These are phyloP conservation scores for Podospora pseudopauciseta DNA, from an alignment of 495 filamentous ascomycete genomes.

Conservation along the genomic window DNA sequence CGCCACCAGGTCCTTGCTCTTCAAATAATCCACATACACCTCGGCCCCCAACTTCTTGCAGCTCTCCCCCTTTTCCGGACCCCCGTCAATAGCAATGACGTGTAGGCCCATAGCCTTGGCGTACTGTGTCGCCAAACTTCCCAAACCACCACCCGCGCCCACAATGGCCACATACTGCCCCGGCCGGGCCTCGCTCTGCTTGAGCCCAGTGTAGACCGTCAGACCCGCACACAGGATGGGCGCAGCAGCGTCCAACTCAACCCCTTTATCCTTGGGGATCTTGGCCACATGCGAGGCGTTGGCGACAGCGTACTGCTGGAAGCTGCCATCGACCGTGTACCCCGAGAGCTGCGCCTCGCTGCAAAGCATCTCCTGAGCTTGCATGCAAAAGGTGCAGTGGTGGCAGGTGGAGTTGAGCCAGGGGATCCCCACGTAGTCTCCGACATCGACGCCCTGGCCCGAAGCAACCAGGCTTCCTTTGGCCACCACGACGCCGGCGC, in stretches of 20 bases:
- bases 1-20: constrained; percentile 66
- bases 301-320: constrained; percentile 83
- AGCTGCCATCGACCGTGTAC: constrained; percentile 84
- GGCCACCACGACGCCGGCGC: constrained; percentile 77
- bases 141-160: constrained; percentile 79
- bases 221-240: constrained; percentile 84
- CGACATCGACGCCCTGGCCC: constrained; percentile 58
- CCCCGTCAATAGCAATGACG: constrained; percentile 72
- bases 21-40: constrained; percentile 72
- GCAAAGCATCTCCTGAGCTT: constrained; percentile 65
- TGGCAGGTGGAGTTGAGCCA: constrained; percentile 84
- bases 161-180: constrained; percentile 78
- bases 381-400: constrained; percentile 71
- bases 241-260: constrained; percentile 68
- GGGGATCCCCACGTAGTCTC: constrained; percentile 79
- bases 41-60: constrained; percentile 64
- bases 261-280: constrained; percentile 58
- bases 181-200: constrained; percentile 65
- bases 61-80: constrained; percentile 69
- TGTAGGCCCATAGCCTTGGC: constrained; percentile 83
- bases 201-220: constrained; percentile 85
- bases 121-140: constrained; percentile 73
- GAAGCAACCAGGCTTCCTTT: constrained; percentile 61
- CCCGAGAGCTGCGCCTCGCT: constrained; percentile 66
- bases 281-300: constrained; percentile 75